phyloP scores from a whole-genome alignment of 2,329 filamentous ascomycete species.

The Trichoderma lentiforme region DNA sequence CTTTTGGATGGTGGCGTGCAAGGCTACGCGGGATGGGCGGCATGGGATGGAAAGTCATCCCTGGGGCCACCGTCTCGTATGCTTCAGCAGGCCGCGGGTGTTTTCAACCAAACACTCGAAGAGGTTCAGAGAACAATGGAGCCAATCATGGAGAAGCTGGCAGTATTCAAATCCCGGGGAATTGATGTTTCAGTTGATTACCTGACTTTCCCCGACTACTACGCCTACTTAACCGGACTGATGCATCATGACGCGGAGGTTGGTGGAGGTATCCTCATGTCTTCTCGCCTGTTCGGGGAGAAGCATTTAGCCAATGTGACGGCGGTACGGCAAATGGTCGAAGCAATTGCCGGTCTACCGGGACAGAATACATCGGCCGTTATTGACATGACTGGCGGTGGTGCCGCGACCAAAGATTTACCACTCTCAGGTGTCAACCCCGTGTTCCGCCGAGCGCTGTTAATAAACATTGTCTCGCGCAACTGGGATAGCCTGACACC shows the following conservation, averaged over 20 bases:
- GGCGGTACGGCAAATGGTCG: not conserved
- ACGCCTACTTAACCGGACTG: not conserved
- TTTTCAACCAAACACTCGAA: not conserved
- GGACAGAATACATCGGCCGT: not conserved
- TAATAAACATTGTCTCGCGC: not conserved
- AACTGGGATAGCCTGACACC: not conserved
- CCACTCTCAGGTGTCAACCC: not conserved
- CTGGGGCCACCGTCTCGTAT: not conserved
- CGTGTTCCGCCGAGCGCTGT: not conserved
- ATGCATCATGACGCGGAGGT: not conserved
- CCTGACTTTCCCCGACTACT: not conserved
- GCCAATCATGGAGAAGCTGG: not conserved
- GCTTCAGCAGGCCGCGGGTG: not conserved
- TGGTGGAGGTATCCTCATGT: not conserved
- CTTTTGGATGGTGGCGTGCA: not conserved
- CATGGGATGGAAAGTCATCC: not conserved
- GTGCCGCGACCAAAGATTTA: not conserved
- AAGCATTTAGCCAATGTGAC: not conserved
- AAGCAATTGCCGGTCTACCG: not conserved
- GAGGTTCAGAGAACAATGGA: not conserved
- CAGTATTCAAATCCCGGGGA: not conserved
- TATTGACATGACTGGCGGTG: not conserved
- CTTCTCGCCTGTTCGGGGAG: not conserved
- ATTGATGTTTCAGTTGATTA: not conserved
- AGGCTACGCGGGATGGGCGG: not conserved